Evolutionary conservation across 2,329 filamentous ascomycete species (phyloP), one percentile per base, ranked within the genome.

Genomic region (Paecilomyces sp.): DNA sequence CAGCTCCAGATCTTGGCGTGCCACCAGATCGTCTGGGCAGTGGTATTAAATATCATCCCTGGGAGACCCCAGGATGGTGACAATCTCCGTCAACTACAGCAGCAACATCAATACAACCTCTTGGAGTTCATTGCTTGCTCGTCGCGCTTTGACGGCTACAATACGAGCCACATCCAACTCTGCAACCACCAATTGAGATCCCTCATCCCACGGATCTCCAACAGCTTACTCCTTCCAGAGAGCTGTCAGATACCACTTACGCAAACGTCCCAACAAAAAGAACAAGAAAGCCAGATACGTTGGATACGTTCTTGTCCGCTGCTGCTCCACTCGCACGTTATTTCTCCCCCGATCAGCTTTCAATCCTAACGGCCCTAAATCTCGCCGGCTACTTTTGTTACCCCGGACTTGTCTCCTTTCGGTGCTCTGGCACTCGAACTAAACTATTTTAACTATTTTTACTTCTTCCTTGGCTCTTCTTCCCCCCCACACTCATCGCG

Each of bases 241-340:
- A 18, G 5, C 5, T 47, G 11, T 12, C 7, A 33, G 8, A 33
- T 33, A 33, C 31, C 31, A 33, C 31, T 33, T 33, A 33, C 31
- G 31, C 31, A 33, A 3, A 9, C n/a, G 9, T 51, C 47, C 47
- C 47, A 51, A 51, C 47, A 24, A 51, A 51, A n/a, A 18, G 47
- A 18, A 51, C 6, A 13, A 28, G n/a, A 28, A 54, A 15, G 6
- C 25, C 52, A 25, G 52, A 25, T 25, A 15, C 9, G 7, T 24
- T 8, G 9, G 52, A 15, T 15, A 24, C 18, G 18, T 13, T 22
- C 31, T 33, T 7, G 11, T 31, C 18, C 24, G 25, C 30, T 15
- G 12, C 54, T 33, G 54, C 54, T 55, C 54, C 54, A 55, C 54
- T 22, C 30, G 54, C 54, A 55, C 54, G 54, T 34, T 34, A 18